Evolutionary conservation across 1,284 basidiomycete genomes (phyloP).

Genomic region (Thelephora terrestris): DNA sequence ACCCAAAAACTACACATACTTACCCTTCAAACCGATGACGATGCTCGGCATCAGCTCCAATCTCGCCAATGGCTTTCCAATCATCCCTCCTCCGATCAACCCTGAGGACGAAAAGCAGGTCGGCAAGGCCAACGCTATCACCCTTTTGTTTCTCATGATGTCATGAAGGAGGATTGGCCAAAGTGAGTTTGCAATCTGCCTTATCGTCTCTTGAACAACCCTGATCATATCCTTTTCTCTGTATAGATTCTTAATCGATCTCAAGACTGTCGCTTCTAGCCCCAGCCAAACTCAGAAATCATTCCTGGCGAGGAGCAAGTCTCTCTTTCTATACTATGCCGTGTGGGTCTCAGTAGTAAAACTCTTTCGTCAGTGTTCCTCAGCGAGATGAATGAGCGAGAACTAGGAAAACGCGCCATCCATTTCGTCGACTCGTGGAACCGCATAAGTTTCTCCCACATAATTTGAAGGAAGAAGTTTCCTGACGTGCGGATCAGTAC

Average conservation of each 20-base stretch:
- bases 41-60: constrained; percentile 9
- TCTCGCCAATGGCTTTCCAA: constrained; percentile 13
- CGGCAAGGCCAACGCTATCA: constrained; percentile 4
- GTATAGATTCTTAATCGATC: constrained; percentile 13
- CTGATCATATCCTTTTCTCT: not conserved
- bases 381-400: constrained; percentile 8
- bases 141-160: constrained; percentile 16
- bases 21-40: constrained; percentile 11
- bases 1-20: constrained; percentile 7
- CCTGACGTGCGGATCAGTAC: constrained; percentile 2
- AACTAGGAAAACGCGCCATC: constrained; percentile 7
- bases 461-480: not conserved
- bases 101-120: not conserved
- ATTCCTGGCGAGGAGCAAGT: constrained; percentile 7
- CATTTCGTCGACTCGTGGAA: constrained; percentile 16
- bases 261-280: constrained; percentile 11
- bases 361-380: constrained; percentile 2
- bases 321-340: not conserved
- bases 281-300: constrained; percentile 9
- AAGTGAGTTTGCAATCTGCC: not conserved
- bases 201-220: not conserved
- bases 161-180: constrained; percentile 14
- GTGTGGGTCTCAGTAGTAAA: not conserved
- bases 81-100: constrained; percentile 9
- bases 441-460: constrained; percentile 5